Conservation (phyloP, 495 filamentous ascomycete species). For the Glutinoglossum americanum region DNA sequence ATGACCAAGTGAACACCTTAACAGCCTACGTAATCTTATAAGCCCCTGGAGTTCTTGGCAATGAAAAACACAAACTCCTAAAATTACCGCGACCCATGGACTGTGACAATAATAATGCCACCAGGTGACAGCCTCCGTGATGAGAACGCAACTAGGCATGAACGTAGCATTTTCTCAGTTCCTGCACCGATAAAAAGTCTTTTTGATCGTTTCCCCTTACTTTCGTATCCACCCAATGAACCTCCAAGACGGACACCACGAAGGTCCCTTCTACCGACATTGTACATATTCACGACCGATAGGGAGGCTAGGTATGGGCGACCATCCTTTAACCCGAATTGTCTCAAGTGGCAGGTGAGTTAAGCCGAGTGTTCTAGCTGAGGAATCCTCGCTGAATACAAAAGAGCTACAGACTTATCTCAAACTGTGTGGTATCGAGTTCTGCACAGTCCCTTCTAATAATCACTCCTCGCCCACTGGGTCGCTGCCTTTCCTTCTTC, state of each 20-base stretch:
- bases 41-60: too few relatives aligned
- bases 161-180: conserved; percentile 27
- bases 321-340: conserved; percentile 80
- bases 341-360: conserved; percentile 90
- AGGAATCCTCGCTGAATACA: background rate
- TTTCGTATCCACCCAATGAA: conserved; percentile 53
- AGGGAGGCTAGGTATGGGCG: conserved; percentile 35
- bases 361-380: background rate
- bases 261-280: conserved; percentile 26
- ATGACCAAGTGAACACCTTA: too few relatives aligned
- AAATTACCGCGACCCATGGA: too few relatives aligned
- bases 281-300: conserved; percentile 61
- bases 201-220: conserved; percentile 66
- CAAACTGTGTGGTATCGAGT: conserved; percentile 49
- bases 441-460: conserved; percentile 47
- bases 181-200: conserved; percentile 57
- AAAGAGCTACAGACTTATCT: conserved; percentile 46
- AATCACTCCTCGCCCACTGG: conserved; percentile 89
- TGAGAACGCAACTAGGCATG: background rate
- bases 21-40: too few relatives aligned
- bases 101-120: background rate
- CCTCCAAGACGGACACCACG: conserved; percentile 43
- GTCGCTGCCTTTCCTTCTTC: conserved; percentile 68
- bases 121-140: background rate
- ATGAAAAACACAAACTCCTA: too few relatives aligned